Conservation (phyloP, 805 yeast genomes). For the Pichia rugopelliculosa region DNA sequence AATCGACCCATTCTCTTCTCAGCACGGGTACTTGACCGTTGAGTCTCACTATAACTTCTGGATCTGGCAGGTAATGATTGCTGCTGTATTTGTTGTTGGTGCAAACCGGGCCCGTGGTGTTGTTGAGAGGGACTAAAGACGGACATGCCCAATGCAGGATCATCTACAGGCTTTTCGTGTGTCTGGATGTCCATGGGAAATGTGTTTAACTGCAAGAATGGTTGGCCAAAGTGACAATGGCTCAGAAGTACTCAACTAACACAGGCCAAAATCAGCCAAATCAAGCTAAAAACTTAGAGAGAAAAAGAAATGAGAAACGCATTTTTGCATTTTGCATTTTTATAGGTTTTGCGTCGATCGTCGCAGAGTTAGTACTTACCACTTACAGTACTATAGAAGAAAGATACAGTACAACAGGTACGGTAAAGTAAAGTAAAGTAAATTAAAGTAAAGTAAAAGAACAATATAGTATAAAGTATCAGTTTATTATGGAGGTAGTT, state of each 20-base stretch:
- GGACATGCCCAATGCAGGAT: not conserved
- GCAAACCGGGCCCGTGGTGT: not conserved
- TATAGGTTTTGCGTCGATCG: not conserved
- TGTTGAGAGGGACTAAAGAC: not conserved
- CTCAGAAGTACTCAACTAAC: not conserved
- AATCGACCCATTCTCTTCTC: constrained; percentile 30
- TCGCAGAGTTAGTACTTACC: too few species aligned
- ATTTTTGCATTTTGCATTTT: too few species aligned
- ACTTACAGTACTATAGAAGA: too few species aligned
- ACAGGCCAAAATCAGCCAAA: not conserved
- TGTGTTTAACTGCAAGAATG: too few species aligned
- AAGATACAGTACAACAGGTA: too few species aligned
- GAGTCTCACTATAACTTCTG: constrained; percentile 26
- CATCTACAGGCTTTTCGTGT: not conserved
- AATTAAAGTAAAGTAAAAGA: too few species aligned
- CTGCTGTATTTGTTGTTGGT: not conserved
- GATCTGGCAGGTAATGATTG: constrained; percentile 14
- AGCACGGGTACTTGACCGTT: constrained; percentile 21
- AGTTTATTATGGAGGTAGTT: too few species aligned
- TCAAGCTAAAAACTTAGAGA: not conserved
- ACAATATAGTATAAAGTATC: too few species aligned
- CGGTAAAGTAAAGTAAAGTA: too few species aligned
- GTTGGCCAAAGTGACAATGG: not conserved
- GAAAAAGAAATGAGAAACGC: not conserved
- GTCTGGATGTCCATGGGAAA: not conserved